Conservation (phyloP, 495 filamentous ascomycete genomes). For the Xanthoparmelia taractica region DNA sequence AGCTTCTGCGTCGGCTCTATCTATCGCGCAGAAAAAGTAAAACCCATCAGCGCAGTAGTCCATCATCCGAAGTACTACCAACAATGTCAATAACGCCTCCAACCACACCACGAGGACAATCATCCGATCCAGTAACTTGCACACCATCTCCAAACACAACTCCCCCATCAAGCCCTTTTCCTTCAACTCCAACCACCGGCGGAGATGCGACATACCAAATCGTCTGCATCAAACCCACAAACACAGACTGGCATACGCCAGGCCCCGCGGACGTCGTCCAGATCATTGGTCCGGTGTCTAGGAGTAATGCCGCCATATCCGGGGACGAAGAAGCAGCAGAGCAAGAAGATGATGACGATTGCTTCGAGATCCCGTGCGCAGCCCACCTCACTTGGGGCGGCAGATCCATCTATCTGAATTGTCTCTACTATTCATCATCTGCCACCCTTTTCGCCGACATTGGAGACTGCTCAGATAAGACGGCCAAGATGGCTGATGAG, state of each 20-base stretch:
- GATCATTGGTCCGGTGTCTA: background rate
- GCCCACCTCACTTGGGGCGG: background rate
- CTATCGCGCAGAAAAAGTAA: too few species aligned
- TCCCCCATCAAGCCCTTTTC: background rate
- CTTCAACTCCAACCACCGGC: background rate
- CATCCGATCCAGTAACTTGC: background rate
- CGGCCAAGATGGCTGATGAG: background rate
- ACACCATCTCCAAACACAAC: background rate
- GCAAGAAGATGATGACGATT: background rate
- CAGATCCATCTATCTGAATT: background rate
- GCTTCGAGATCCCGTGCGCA: background rate
- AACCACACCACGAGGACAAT: background rate
- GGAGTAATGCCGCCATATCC: background rate
- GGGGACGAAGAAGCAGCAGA: background rate
- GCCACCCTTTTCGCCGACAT: background rate
- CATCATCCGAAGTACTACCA: background rate
- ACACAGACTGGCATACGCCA: background rate
- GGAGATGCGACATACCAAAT: background rate
- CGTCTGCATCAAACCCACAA: background rate
- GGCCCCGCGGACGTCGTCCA: background rate
- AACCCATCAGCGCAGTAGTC: background rate
- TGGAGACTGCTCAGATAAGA: background rate
- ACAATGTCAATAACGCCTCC: background rate
- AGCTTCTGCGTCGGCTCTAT: too few species aligned
- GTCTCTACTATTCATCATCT: background rate